Conservation (phyloP, 176 grass and related monocot species). For the Juncus inflexus region DNA sequence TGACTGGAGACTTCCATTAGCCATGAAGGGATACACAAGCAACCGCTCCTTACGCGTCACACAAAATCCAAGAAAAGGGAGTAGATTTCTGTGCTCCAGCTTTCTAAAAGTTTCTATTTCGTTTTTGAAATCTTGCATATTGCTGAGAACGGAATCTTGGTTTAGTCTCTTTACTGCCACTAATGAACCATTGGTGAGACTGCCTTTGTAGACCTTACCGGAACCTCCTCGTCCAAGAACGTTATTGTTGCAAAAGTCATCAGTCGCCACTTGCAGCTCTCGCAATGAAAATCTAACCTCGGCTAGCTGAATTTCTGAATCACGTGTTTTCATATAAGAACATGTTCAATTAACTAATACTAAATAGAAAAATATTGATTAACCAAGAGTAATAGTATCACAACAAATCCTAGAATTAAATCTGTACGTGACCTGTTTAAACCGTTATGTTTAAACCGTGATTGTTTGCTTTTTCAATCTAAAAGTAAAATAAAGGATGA, state of each 20-base stretch:
- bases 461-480: slow-evolving; percentile 56
- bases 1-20: slow-evolving; percentile 66
- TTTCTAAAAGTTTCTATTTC: slow-evolving; percentile 67
- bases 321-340: neutral
- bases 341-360: slow-evolving; percentile 10
- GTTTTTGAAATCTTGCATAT: slow-evolving; percentile 69
- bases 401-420: too few relatives aligned
- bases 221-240: slow-evolving; percentile 70
- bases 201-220: slow-evolving; percentile 76
- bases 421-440: too few relatives aligned
- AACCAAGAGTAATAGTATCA: slow-evolving; percentile 22
- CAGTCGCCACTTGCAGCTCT: slow-evolving; percentile 61
- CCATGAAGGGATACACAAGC: slow-evolving; percentile 77
- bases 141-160: slow-evolving; percentile 53
- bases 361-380: slow-evolving; percentile 19
- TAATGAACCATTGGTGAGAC: slow-evolving; percentile 57
- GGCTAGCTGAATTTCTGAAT: slow-evolving; percentile 62
- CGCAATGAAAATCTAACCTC: slow-evolving; percentile 65
- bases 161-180: slow-evolving; percentile 68
- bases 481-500: slow-evolving; percentile 34
- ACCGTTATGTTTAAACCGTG: slow-evolving; percentile 24
- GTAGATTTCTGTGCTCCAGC: slow-evolving; percentile 59
- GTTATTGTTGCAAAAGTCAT: slow-evolving; percentile 57
- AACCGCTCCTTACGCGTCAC: slow-evolving; percentile 60
- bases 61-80: slow-evolving; percentile 64